Base-by-base conservation (phyloP, 345 rosid species). In the Eucalyptus tenuipes region DNA sequence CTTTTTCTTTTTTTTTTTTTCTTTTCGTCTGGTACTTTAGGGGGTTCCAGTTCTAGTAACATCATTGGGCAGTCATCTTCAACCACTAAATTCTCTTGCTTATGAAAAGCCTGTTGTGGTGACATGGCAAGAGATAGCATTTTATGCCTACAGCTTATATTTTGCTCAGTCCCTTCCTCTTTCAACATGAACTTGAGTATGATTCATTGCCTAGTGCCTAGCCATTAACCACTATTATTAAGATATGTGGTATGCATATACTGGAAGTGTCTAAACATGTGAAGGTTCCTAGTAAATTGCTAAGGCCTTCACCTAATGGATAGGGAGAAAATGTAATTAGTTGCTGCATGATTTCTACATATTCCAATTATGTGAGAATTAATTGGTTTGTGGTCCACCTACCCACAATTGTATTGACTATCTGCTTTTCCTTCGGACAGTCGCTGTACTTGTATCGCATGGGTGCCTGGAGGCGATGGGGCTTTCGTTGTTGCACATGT, bases 401-500 rank as follows among this genome's bases (percentile, higher is more conserved):
- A 17, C 79, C 50, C 86, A 42, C 29, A 37, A 45, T 50, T 87
- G 45, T 49, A 71, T 61, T 75, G 47, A 80, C 33, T 75, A 37
- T 49, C 88, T 68, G n/a, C 61, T 90, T 61, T 45, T 86, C 89
- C 90, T 90, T 88, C 88, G 1, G 89, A 90, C 95, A 98, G 99
- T 89, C 99, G 98, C 45, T 98, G 99, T 92, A 95, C 96, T 53
- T 91, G 99, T 91, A 91, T 96, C 79, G 90, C 99, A 71, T 98
- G 99, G 99, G 97, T 97, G 87, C 99, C 99, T 79, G 98, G 99
- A 91, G 96, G 96, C 75, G 99, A 97, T 92, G 99, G 99, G 88
- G 86, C 96, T 90, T 98, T 98, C 90, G 94, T 95, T 89, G 99
- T 97, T 92, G 99, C 99, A 90, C 99, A 98, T 91, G 94, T 98